phyloP scores from a whole-genome alignment of 2,329 filamentous ascomycete genomes.

The Aureobasidium sp. region DNA sequence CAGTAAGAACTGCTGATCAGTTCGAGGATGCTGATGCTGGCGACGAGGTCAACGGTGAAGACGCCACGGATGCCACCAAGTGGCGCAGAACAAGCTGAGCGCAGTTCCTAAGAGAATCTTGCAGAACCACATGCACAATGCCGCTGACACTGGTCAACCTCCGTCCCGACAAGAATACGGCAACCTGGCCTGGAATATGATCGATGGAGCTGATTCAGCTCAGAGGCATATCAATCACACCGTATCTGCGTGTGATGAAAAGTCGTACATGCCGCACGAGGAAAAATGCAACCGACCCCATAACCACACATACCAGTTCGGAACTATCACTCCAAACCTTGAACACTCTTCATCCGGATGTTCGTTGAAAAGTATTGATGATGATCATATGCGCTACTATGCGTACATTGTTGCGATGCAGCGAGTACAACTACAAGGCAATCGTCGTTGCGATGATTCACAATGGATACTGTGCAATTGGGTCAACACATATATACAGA shows the following conservation, averaged over 20 bases:
- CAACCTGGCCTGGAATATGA: not conserved
- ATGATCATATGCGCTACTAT: too few relatives aligned
- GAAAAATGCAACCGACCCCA: not conserved
- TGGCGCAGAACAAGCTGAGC: constrained; percentile 46
- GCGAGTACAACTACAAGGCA: too few relatives aligned
- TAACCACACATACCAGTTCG: not conserved
- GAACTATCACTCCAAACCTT: not conserved
- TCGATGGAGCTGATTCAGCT: not conserved
- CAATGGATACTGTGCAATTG: too few relatives aligned
- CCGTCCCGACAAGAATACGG: too few relatives aligned
- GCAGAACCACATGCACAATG: too few relatives aligned
- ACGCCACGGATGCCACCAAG: constrained; percentile 36
- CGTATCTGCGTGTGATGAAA: too few relatives aligned
- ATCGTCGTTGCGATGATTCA: too few relatives aligned
- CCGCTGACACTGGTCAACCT: not conserved
- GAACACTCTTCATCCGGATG: not conserved
- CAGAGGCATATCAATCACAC: not conserved
- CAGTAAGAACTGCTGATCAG: constrained; percentile 36
- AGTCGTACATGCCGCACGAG: not conserved
- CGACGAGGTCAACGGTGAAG: constrained; percentile 25
- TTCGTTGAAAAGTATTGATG: too few relatives aligned
- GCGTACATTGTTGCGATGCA: too few relatives aligned
- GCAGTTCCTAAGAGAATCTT: too few relatives aligned
- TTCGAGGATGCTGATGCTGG: constrained; percentile 35
- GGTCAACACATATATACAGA: too few relatives aligned